phyloP scores from a whole-genome alignment of 495 filamentous ascomycete species.

The Echria macrotheca region DNA sequence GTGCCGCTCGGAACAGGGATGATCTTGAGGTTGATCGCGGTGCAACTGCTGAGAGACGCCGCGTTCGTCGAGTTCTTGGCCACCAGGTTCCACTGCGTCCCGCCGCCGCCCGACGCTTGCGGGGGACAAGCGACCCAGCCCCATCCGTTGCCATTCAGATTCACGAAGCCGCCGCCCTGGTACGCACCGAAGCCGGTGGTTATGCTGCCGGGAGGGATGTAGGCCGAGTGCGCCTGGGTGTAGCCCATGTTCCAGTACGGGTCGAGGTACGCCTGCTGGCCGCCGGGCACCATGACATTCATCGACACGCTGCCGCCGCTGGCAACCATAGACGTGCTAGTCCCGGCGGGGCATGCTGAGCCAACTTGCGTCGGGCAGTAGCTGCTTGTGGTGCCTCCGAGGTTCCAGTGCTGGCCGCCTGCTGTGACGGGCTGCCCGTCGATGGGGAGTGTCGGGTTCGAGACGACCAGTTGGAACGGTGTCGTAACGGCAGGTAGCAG shows the following conservation, averaged over 20 bases:
- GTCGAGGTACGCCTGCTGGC: constrained; percentile 58
- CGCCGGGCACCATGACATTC: constrained; percentile 55
- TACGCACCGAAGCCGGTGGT: constrained; percentile 36
- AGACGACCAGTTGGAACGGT: constrained; percentile 34
- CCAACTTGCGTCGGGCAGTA: constrained; percentile 29
- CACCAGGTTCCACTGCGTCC: constrained; percentile 25
- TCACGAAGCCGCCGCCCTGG: constrained; percentile 29
- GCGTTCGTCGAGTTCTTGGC: constrained; percentile 29
- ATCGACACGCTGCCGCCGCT: constrained; percentile 15
- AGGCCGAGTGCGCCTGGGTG: constrained; percentile 55
- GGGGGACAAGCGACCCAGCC: constrained; percentile 34
- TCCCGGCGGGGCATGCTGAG: constrained; percentile 24
- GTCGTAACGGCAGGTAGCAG: constrained; percentile 28
- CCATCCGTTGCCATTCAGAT: constrained; percentile 30
- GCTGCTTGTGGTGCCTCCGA: constrained; percentile 41
- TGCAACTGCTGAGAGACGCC: not conserved
- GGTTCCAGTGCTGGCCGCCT: constrained; percentile 28
- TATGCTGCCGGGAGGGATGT: constrained; percentile 49
- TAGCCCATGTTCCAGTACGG: constrained; percentile 52
- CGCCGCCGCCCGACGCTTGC: constrained; percentile 20
- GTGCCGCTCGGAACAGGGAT: not conserved
- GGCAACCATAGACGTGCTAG: constrained; percentile 21
- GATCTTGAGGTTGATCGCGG: not conserved
- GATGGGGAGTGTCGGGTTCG: constrained; percentile 41
- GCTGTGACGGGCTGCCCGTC: constrained; percentile 36